phyloP scores from a whole-genome alignment of 345 rosid species.

The Schrenkiella parvula region DNA sequence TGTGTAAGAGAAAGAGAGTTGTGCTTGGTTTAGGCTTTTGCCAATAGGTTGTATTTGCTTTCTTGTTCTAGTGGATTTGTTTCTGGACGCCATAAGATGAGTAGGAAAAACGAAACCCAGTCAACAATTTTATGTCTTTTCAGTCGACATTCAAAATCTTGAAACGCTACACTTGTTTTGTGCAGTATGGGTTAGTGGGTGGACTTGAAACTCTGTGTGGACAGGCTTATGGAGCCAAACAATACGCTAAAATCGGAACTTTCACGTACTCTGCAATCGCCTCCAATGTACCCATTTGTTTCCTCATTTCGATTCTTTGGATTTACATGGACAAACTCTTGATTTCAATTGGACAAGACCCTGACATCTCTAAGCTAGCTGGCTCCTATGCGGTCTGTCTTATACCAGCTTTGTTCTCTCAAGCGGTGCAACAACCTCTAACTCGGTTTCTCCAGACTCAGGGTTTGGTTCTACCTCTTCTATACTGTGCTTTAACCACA shows the following conservation, averaged over 20 bases:
- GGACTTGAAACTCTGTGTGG: slow-evolving; percentile 34
- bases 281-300: slow-evolving; percentile 10
- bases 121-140: no score
- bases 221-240: slow-evolving; percentile 32
- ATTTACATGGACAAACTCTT: slow-evolving; percentile 16
- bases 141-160: not conserved
- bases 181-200: slow-evolving; percentile 21
- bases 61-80: no score
- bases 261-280: slow-evolving; percentile 20
- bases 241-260: slow-evolving; percentile 22
- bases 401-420: slow-evolving; percentile 18
- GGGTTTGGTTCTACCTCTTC: slow-evolving; percentile 22
- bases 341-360: slow-evolving; percentile 22
- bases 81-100: no score
- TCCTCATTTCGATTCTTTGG: slow-evolving; percentile 25
- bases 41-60: no score
- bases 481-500: slow-evolving; percentile 6
- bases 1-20: not conserved
- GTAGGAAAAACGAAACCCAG: no score
- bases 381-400: slow-evolving; percentile 16
- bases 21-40: not conserved
- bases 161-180: not conserved
- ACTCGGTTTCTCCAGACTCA: slow-evolving; percentile 28
- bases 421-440: slow-evolving; percentile 25
- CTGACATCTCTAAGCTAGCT: slow-evolving; percentile 24